phyloP scores from a whole-genome alignment of 352 stramenopile species.

The Globisporangium uncinulatum region DNA sequence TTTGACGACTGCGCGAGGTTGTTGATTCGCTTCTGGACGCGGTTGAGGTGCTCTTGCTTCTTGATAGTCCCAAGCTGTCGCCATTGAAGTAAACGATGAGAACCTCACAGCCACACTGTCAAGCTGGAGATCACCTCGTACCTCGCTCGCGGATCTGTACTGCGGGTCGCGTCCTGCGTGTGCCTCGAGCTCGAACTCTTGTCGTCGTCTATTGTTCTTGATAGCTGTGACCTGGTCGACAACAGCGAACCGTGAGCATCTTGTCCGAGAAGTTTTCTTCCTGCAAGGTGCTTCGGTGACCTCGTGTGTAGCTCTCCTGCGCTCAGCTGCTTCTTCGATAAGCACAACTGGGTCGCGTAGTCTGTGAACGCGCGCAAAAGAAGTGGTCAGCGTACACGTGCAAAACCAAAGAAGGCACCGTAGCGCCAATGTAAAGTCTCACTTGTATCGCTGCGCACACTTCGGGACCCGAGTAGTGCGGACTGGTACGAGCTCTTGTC shows the following conservation, averaged over 20 bases:
- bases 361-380: constrained; percentile 7
- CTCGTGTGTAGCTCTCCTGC: constrained; percentile 20
- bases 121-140: neutral
- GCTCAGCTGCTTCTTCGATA: constrained; percentile 24
- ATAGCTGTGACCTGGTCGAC: constrained; percentile 5
- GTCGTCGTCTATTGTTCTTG: constrained; percentile 1
- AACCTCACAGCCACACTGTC: neutral
- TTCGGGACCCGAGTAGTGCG: neutral
- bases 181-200: constrained; percentile 4
- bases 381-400: neutral
- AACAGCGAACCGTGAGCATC: neutral
- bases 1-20: constrained; percentile 2
- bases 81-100: neutral
- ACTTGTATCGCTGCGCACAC: constrained; percentile 10
- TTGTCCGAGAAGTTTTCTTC: neutral
- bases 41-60: constrained; percentile 11
- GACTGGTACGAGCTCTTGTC: constrained; percentile 3
- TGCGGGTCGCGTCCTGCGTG: neutral
- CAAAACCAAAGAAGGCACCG: neutral
- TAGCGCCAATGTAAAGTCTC: neutral
- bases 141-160: neutral
- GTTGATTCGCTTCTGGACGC: constrained; percentile 5
- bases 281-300: neutral
- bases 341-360: constrained; percentile 20
- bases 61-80: constrained; percentile 4